phyloP scores from a whole-genome alignment of 2,329 filamentous ascomycete genomes.

The Hypoxylon sp. region DNA sequence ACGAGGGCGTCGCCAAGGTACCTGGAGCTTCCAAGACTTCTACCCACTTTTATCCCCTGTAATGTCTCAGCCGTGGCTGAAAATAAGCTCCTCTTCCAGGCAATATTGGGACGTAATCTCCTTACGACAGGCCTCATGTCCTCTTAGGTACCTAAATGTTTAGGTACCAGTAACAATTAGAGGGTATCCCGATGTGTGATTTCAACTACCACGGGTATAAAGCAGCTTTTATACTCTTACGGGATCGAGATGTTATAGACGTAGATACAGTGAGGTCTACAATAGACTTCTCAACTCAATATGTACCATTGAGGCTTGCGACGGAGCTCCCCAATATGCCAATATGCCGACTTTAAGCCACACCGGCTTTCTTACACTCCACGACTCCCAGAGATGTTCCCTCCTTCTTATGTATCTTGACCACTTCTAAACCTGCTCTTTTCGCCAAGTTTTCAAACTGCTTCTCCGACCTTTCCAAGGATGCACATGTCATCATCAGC shows the following conservation, averaged over 20 bases:
- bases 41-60: too few relatives aligned
- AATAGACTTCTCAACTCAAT: not conserved
- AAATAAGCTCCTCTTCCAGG: too few relatives aligned
- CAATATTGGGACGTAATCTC: too few relatives aligned
- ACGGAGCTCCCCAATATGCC: too few relatives aligned
- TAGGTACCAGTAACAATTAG: too few relatives aligned
- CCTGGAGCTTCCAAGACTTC: too few relatives aligned
- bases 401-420: constrained; percentile 8
- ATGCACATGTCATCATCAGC: constrained; percentile 5
- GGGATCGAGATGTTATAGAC: not conserved
- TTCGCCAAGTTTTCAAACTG: constrained; percentile 10
- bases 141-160: too few relatives aligned
- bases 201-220: not conserved
- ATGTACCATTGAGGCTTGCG: too few relatives aligned
- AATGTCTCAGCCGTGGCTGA: too few relatives aligned
- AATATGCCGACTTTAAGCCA: not conserved
- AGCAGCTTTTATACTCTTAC: not conserved
- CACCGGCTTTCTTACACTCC: constrained; percentile 10
- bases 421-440: not conserved
- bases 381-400: constrained; percentile 7
- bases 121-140: too few relatives aligned
- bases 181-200: not conserved
- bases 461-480: constrained; percentile 3
- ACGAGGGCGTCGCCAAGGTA: too few relatives aligned
- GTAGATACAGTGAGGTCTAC: not conserved